phyloP scores from a whole-genome alignment of 495 filamentous ascomycete genomes.

The Aspergillus carlsbadensis region DNA sequence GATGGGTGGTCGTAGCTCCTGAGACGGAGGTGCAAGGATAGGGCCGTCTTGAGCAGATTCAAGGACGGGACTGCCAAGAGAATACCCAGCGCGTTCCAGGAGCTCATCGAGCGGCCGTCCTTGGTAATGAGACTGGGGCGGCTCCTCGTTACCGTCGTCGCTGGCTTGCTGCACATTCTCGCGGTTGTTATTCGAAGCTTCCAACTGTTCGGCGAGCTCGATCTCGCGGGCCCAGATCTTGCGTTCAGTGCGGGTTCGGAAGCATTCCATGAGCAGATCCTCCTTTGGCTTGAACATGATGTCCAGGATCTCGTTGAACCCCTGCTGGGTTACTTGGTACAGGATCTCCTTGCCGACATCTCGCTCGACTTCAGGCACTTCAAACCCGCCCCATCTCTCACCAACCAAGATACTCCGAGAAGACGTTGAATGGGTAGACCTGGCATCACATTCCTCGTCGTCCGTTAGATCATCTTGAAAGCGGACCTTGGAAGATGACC shows the following conservation, averaged over 20 bases:
- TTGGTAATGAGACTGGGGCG: constrained; percentile 10
- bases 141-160: constrained; percentile 28
- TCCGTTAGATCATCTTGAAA: constrained; percentile 70
- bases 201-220: constrained; percentile 39
- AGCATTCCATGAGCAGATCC: constrained; percentile 68
- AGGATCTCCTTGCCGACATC: constrained; percentile 86
- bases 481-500: constrained; percentile 81
- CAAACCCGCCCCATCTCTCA: constrained; percentile 80
- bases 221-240: constrained; percentile 54
- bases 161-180: constrained; percentile 15
- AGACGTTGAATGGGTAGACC: constrained; percentile 78
- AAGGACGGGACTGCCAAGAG: constrained; percentile 27
- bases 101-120: constrained; percentile 47
- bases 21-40: constrained; percentile 25
- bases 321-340: constrained; percentile 86
- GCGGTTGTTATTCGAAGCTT: constrained; percentile 17
- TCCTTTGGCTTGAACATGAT: constrained; percentile 80
- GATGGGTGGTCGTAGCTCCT: constrained; percentile 11
- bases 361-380: constrained; percentile 74
- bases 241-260: constrained; percentile 61
- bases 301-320: constrained; percentile 89
- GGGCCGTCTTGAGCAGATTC: constrained; percentile 21
- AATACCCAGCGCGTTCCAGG: constrained; percentile 50
- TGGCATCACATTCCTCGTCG: constrained; percentile 69
- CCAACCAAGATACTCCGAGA: constrained; percentile 70